phyloP scores from a whole-genome alignment of 2,329 filamentous ascomycete genomes.

The Macrophomina tecta region DNA sequence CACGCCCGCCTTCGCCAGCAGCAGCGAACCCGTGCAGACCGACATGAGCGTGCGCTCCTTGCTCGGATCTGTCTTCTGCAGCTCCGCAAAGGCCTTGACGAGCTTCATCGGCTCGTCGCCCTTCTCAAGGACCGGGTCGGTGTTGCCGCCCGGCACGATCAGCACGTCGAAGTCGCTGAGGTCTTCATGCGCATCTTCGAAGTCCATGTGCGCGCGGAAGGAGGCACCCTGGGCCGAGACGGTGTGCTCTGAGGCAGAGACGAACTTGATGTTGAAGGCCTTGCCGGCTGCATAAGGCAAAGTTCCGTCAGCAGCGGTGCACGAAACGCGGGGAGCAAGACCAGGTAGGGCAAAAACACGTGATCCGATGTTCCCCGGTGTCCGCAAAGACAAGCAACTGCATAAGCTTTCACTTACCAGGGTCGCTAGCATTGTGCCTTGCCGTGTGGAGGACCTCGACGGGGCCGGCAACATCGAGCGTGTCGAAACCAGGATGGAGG shows the following conservation, averaged over 20 bases:
- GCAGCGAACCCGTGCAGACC: constrained; percentile 78
- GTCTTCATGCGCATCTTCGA: constrained; percentile 75
- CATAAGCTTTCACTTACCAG: constrained; percentile 44
- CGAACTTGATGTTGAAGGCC: constrained; percentile 61
- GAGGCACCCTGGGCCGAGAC: constrained; percentile 68
- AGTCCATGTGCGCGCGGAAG: constrained; percentile 76
- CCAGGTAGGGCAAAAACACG: background rate
- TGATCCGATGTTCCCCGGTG: constrained; percentile 10
- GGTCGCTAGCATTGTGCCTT: constrained; percentile 60
- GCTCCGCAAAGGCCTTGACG: constrained; percentile 77
- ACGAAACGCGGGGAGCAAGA: background rate
- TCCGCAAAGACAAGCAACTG: constrained; percentile 5
- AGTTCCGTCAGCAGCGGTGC: constrained; percentile 1
- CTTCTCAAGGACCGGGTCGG: constrained; percentile 58
- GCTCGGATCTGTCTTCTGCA: constrained; percentile 78
- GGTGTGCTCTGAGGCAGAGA: constrained; percentile 53
- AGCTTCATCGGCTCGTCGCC: constrained; percentile 69
- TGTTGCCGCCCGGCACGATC: constrained; percentile 75
- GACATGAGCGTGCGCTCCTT: constrained; percentile 83
- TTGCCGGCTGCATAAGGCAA: constrained; percentile 50
- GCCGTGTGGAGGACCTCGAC: constrained; percentile 63
- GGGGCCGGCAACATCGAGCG: constrained; percentile 63
- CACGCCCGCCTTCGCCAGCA: constrained; percentile 78
- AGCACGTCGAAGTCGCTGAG: constrained; percentile 80
- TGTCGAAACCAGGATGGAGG: constrained; percentile 62